Base-by-base conservation (phyloP, 2,329 filamentous ascomycete genomes). In the Ophioceras dolichostomum region DNA sequence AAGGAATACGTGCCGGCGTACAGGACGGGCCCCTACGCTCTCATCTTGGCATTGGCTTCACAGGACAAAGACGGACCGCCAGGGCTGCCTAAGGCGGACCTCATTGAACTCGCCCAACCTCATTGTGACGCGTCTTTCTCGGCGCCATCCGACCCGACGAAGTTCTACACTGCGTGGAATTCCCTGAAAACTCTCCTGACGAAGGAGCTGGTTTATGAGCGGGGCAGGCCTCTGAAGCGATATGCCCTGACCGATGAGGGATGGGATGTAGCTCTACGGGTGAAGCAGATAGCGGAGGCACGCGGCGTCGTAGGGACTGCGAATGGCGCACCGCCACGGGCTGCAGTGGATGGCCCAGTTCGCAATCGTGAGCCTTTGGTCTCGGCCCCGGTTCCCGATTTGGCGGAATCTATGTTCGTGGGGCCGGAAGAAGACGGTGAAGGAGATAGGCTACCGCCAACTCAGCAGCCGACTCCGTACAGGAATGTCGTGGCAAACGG, bases 101-200 rank as follows among this genome's bases (percentile, higher is more conserved):
- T 87, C 3, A 79, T 87, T 32, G 74, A 78, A 41, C 60, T 68
- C 10, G 81, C 83, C 1, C 80, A 89, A 48, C 73, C 72, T 6
- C 66, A 83, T 52, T 85, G 79, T 48, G 81, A 88, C 50, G 61
- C 78, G 2, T 87, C 82, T 0, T 87, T 86, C 48, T 79, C 71
- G 0, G 74, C 71, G 0, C 78, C 81, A 0, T 65, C 62, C 29
- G 79, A 84, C 38, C 64, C 80, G 1, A 77, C 68, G 10, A 81
- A 77, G 39, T 83, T 73, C 48, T 83, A 84, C 47, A 89, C 83
- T 0, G 84, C 84, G 0, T 91, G 83, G 83, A 81, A 73, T 49
- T 86, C 83, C 2, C 87, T 89, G 70, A 84, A 83, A 51, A 85
- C 79, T 0, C 59, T 91, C 22, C 47, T 78, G 5, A 67, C 76